Percentiles rank a stretch among this genome's conserved stretches.
Evolutionary conservation across 2,329 filamentous ascomycete genomes (phyloP).

Genomic region (Aspergillus fumigatiaffinis): DNA sequence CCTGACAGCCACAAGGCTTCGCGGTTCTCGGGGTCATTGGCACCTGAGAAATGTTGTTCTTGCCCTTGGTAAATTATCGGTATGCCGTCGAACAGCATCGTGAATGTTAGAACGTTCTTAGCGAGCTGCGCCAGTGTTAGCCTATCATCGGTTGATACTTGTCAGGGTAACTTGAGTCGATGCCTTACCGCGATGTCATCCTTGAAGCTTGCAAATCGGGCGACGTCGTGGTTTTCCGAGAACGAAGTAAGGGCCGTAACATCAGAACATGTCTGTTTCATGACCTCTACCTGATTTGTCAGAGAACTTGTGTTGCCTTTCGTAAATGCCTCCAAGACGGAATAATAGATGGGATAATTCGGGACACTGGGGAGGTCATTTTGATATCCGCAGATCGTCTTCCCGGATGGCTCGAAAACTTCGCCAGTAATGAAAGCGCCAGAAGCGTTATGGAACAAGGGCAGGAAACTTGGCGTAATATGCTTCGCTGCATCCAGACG

Average conservation of each 20-base stretch:
- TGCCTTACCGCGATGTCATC: slow-evolving; percentile 43
- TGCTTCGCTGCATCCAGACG: slow-evolving; percentile 50
- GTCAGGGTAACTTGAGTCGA: background rate
- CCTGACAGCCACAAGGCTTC: slow-evolving; percentile 54
- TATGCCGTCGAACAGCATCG: slow-evolving; percentile 58
- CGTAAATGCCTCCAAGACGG: slow-evolving; percentile 33
- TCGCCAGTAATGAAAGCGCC: slow-evolving; percentile 47
- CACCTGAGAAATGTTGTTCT: slow-evolving; percentile 57
- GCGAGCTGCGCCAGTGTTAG: slow-evolving; percentile 37
- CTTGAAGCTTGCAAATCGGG: slow-evolving; percentile 52
- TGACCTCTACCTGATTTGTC: slow-evolving; percentile 19
- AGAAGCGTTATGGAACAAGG: slow-evolving; percentile 33
- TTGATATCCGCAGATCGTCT: slow-evolving; percentile 42
- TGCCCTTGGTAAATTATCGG: slow-evolving; percentile 64
- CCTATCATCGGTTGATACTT: background rate
- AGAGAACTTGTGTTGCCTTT: slow-evolving; percentile 28
- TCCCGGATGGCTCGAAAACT: slow-evolving; percentile 36
- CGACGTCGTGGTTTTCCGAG: slow-evolving; percentile 58
- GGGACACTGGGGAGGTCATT: slow-evolving; percentile 41
- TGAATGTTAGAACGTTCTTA: slow-evolving; percentile 59
- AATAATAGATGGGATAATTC: slow-evolving; percentile 44
- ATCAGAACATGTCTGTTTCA: slow-evolving; percentile 33
- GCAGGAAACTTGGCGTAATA: slow-evolving; percentile 42
- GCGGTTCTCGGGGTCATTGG: slow-evolving; percentile 46
- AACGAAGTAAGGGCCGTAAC: slow-evolving; percentile 49